A percentile compares a stretch with the other conserved stretches of the same genome.
These are phyloP conservation scores for Scheffersomyces spartinae DNA, from an alignment of 805 yeast genomes.

Conservation along the genomic window DNA sequence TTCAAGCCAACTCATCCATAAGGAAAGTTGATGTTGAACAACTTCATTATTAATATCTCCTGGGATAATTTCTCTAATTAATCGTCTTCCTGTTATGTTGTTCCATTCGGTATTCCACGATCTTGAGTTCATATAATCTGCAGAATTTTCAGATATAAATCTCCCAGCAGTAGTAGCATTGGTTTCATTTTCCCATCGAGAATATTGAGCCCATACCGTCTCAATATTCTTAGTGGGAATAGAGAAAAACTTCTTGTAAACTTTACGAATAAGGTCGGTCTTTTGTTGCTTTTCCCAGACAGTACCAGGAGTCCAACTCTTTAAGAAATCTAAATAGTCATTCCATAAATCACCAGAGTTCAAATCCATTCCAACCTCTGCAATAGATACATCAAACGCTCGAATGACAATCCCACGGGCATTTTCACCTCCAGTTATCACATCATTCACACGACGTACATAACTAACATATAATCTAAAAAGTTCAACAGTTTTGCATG, in stretches of 20 bases:
- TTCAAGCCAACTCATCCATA: constrained; percentile 66
- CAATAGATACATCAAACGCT: constrained; percentile 77
- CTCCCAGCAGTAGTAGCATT: constrained; percentile 74
- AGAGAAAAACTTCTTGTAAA: constrained; percentile 57
- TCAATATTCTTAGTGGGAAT: constrained; percentile 73
- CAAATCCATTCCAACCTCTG: constrained; percentile 69
- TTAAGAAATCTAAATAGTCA: constrained; percentile 71
- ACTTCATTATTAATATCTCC: constrained; percentile 9
- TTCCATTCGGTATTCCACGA: constrained; percentile 63
- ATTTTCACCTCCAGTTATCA: constrained; percentile 72
- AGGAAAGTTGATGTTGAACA: constrained; percentile 31
- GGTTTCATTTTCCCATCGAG: constrained; percentile 70
- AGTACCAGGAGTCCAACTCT: constrained; percentile 64
- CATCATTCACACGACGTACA: constrained; percentile 58
- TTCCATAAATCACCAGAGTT: constrained; percentile 65
- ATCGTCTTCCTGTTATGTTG: constrained; percentile 37
- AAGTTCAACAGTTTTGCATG: constrained; percentile 50
- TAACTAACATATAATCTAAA: constrained; percentile 74
- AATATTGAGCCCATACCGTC: constrained; percentile 69
- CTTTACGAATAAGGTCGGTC: constrained; percentile 60
- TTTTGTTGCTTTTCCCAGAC: constrained; percentile 82
- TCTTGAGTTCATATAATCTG: constrained; percentile 80
- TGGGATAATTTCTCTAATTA: constrained; percentile 25
- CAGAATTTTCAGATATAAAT: constrained; percentile 70
- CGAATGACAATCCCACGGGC: constrained; percentile 63